Evolutionary conservation across 345 rosid species (phyloP), one percentile per base, ranked within the genome.

Genomic region (Melaleuca alternifolia): DNA sequence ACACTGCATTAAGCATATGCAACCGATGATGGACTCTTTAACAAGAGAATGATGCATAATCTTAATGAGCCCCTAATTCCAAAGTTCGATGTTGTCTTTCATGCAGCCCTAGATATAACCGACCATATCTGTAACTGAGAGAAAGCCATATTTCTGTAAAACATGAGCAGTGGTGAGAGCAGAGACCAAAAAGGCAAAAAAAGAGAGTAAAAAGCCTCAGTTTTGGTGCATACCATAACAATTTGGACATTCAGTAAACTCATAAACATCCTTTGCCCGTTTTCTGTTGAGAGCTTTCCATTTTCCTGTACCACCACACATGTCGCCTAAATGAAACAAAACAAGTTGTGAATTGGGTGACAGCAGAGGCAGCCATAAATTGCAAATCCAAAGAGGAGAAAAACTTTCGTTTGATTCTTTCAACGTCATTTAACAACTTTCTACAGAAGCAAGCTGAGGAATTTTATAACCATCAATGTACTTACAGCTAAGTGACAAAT

Each of bases 231-330:
- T 90, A 97, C 98, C 99, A 71, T 97, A 97, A 86, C 99, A 97
- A 88, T 97, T 97, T 52, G 98, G 99, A 88, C 99, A 97, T 88
- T 97, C 98, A 1, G 98, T 94, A 85, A 96, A 96, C 91, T 93
- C 97, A n/a, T 96, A 97, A 85, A 97, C 98, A 92, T 97, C 98
- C 90, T 97, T 97, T 1, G 99, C 97, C 46, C 98, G 97, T 89
- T 97, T 97, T 89, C 98, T 87, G 91, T 96, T 96, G 50, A 97
- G 98, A 86, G 99, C 98, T 88, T 96, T 97, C 99, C 98, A 97
- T 91, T 97, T 97, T 91, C 99, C 98, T 87, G 99, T 97, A 87
- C 99, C 98, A 85, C 98, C 99, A 91, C 99, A 97, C 99, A 97
- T 97, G 89, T 97, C 99, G 88, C 99, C 98, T 95, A 91, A 84